Percentiles rank a stretch among this genome's conserved stretches.
These are phyloP conservation scores for Thelephora terrestris DNA, from an alignment of 1,284 basidiomycete genomes.

Conservation along the genomic window DNA sequence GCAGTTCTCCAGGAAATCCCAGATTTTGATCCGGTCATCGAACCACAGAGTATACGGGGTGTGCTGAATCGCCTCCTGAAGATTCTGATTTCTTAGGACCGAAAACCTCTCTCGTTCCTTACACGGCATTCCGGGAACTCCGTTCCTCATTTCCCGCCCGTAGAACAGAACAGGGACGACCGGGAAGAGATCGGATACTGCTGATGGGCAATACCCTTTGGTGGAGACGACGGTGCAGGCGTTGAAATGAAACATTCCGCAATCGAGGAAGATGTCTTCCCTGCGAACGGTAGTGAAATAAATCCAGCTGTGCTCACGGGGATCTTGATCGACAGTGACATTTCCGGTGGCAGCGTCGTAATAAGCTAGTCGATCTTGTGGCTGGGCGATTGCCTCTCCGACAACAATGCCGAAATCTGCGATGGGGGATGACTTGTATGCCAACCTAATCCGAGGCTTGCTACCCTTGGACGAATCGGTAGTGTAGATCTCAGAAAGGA, in stretches of 20 bases:
- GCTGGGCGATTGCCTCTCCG: conserved; percentile 23
- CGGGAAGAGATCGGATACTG: not conserved
- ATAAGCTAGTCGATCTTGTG: conserved; percentile 28
- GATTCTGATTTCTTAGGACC: conserved; percentile 22
- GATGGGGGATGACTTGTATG: conserved; percentile 27
- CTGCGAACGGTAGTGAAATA: conserved; percentile 34
- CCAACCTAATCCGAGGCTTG: conserved; percentile 24
- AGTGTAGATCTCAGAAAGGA: conserved; percentile 31
- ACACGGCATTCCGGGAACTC: conserved; percentile 14
- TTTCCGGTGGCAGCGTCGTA: conserved; percentile 14
- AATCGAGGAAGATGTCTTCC: conserved; percentile 30
- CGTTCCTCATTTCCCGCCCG: conserved; percentile 15
- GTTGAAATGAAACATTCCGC: conserved; percentile 31
- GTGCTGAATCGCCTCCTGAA: conserved; percentile 16
- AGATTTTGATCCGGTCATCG: not conserved
- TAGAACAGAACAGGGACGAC: conserved; percentile 24
- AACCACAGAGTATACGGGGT: not conserved
- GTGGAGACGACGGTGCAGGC: conserved; percentile 20
- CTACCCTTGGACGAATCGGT: conserved; percentile 14
- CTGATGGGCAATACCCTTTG: conserved; percentile 15
- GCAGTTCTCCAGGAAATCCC: conserved; percentile 2
- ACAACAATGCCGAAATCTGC: conserved; percentile 33
- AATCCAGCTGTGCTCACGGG: conserved; percentile 35
- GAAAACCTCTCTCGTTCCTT: conserved; percentile 23
- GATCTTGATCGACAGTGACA: conserved; percentile 27